Conservation (phyloP, 176 grass and related monocot species). For the Rhynchospora pubera region DNA sequence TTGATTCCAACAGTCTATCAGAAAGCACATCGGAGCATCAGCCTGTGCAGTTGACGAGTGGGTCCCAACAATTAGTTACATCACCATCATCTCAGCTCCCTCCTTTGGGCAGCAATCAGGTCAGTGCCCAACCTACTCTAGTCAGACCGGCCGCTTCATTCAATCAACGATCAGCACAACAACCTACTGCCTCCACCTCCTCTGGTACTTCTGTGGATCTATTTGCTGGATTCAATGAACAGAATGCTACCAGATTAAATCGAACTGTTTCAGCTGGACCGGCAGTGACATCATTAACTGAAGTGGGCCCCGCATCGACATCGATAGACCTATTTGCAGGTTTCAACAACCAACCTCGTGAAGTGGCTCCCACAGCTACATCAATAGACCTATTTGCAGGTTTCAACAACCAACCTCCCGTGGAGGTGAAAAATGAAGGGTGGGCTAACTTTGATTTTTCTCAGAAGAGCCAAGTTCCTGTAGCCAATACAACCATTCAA, state of each 20-base stretch:
- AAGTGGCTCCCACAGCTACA: background rate
- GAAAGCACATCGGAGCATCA: conserved; percentile 26
- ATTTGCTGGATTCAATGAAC: conserved; percentile 5
- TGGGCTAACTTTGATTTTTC: conserved; percentile 80
- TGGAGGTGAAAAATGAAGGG: conserved; percentile 36
- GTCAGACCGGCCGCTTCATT: conserved; percentile 28
- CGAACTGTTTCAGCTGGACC: background rate
- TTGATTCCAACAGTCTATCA: conserved; percentile 39
- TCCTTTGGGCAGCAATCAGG: conserved; percentile 10
- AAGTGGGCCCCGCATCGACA: conserved; percentile 13
- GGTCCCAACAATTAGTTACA: conserved; percentile 24
- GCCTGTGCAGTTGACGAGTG: conserved; percentile 29
- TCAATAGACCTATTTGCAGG: conserved; percentile 57
- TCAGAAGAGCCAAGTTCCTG: conserved; percentile 34
- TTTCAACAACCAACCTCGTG: conserved; percentile 46
- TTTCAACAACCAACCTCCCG: conserved; percentile 45
- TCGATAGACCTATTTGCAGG: conserved; percentile 56
- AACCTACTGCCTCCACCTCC: conserved; percentile 8
- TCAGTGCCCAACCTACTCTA: background rate
- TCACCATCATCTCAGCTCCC: conserved; percentile 31
- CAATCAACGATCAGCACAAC: conserved; percentile 30
- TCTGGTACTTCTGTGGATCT: background rate
- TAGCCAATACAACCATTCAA: conserved; percentile 30
- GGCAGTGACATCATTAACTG: background rate
- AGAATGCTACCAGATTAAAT: background rate